Percentiles rank a stretch among this genome's conserved stretches.
Conservation (phyloP, 352 stramenopile species). For the Phytophthora citrophthora region DNA sequence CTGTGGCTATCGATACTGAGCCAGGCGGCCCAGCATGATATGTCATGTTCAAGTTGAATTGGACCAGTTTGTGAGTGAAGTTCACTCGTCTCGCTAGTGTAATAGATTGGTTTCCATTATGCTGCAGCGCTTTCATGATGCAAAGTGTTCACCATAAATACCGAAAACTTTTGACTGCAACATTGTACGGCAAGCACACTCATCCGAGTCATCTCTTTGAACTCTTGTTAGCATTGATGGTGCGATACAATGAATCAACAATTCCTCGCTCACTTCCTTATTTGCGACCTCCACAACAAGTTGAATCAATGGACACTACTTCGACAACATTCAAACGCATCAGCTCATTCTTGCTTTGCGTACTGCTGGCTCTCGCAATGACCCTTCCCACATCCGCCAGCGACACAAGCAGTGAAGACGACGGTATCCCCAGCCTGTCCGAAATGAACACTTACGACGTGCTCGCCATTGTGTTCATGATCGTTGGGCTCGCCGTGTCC, state of each 20-base stretch:
- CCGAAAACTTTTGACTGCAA: no score
- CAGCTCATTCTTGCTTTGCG: constrained; percentile 6
- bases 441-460: constrained; percentile 50
- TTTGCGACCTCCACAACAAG: constrained; percentile 1
- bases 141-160: no score
- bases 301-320: background rate
- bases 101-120: no score
- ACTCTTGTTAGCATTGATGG: no score
- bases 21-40: no score
- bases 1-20: no score
- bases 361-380: constrained; percentile 13
- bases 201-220: no score
- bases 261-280: constrained; percentile 16
- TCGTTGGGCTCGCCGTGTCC: constrained; percentile 49
- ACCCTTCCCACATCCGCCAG: constrained; percentile 1
- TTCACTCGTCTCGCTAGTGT: no score
- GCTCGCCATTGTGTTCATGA: constrained; percentile 58
- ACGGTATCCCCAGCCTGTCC: constrained; percentile 34
- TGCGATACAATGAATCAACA: background rate
- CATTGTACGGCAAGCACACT: no score
- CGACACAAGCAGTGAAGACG: constrained; percentile 25
- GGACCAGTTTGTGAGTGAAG: no score
- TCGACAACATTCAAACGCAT: background rate
- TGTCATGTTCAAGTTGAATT: no score
- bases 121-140: no score